A percentile compares a stretch with the other conserved stretches of the same genome.
phyloP scores from a whole-genome alignment of 75 land plant genomes.

The Pseudotsuga menziesii region DNA sequence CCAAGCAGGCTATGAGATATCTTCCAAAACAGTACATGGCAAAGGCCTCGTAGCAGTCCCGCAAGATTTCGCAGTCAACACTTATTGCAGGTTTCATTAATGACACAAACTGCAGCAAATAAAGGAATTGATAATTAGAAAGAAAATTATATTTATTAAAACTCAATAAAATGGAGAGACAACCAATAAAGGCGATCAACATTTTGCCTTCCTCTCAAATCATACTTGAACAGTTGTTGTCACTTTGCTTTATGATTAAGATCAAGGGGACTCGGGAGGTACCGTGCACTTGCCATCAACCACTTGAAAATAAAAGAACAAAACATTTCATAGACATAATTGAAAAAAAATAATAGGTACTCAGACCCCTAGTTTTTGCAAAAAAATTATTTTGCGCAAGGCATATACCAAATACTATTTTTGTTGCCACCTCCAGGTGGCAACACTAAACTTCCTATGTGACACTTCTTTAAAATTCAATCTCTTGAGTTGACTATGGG shows the following conservation, averaged over 20 bases:
- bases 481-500: no score
- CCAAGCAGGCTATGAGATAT: conserved; percentile 94
- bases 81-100: conserved; percentile 58
- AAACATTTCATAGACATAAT: not conserved
- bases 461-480: no score
- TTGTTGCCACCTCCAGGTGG: no score
- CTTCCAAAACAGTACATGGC: conserved; percentile 95
- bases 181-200: not conserved
- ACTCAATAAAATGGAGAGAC: not conserved
- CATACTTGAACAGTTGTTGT: not conserved
- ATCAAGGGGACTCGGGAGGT: not conserved
- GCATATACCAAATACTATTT: no score
- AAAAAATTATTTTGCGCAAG: no score
- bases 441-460: no score
- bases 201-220: not conserved
- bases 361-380: no score
- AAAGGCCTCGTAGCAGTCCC: conserved; percentile 96
- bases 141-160: not conserved
- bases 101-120: conserved; percentile 60
- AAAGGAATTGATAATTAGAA: not conserved
- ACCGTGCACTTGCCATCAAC: not conserved
- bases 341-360: no score
- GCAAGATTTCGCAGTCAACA: conserved; percentile 69
- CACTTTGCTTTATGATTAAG: not conserved
- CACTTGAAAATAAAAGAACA: not conserved